Base-by-base conservation (phyloP, 176 grass and related monocot species). In the Oryza rufipogon region DNA sequence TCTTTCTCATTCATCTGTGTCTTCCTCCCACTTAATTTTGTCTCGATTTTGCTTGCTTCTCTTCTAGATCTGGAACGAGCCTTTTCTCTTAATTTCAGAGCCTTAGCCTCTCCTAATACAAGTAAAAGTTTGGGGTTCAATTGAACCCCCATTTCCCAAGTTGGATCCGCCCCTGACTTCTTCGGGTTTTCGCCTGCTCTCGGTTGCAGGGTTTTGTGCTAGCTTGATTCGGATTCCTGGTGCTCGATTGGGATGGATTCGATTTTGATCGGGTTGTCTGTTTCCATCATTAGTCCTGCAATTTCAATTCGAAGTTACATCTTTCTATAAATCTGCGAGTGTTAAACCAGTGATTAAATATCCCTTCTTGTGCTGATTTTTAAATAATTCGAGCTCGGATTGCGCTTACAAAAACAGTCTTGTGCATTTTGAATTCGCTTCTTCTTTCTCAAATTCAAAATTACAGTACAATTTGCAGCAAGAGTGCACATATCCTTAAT, bases 191-290 rank as follows among this genome's bases (percentile, higher is more conserved):
- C 19, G 11, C 4, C 4, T 66, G 63, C 30, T 65, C 10, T 41
- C 7, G 30, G 7, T 66, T 80, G 56, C 41, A n/a, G 41, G 41
- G 66, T 48, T 78, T 47, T 69, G 74, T 61, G 39, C 39, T 41
- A 8, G 22, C 61, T 77, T 77, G 66, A 77, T 77, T 77, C 60
- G 47, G 22, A 41, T 46, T 85, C 42, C 0, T 70, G 33, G n/a
- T 73, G 28, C 19, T 32, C 44, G 66, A 75, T 75, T 76, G 30
- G 20, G 32, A 45, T 74, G 15, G 46, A 75, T 75, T 74, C 28
- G 15, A 4, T 32, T 74, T 54, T 41, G 39, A 41, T 41, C 39
- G 39, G 39, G 39, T 41, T 41, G 39, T 41, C 5, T 7, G 2
- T 36, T 64, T 86, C 13, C 44, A 5, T 41, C 12, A 42, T 66